A percentile compares a stretch with the other conserved stretches of the same genome.
Evolutionary conservation across 805 yeast genomes (phyloP).

Genomic region (Metschnikowia santaceciliae): DNA sequence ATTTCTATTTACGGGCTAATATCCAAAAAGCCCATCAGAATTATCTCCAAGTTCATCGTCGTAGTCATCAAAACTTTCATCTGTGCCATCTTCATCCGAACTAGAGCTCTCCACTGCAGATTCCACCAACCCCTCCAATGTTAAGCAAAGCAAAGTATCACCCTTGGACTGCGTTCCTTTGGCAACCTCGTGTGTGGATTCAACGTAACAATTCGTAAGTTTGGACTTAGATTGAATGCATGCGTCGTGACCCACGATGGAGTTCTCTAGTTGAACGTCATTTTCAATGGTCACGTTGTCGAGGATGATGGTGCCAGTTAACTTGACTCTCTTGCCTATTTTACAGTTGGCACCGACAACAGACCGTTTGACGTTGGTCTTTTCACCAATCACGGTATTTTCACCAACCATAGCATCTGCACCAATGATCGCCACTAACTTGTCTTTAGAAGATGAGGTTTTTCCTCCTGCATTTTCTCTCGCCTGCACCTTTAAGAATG

Average conservation of each 20-base stretch:
- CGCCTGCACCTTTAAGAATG: slow-evolving; percentile 64
- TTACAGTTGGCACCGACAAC: slow-evolving; percentile 71
- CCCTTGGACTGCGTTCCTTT: slow-evolving; percentile 54
- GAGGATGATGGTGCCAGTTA: slow-evolving; percentile 79
- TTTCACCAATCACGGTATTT: slow-evolving; percentile 67
- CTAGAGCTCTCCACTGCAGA: slow-evolving; percentile 28
- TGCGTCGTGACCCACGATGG: slow-evolving; percentile 73
- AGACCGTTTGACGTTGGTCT: slow-evolving; percentile 80
- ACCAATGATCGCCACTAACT: slow-evolving; percentile 72
- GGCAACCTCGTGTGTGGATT: slow-evolving; percentile 68
- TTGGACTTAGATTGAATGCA: slow-evolving; percentile 60
- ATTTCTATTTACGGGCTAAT: slow-evolving; percentile 18
- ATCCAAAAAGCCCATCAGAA: slow-evolving; percentile 48
- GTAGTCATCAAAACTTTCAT: slow-evolving; percentile 30
- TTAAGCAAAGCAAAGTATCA: slow-evolving; percentile 48
- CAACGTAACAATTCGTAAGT: slow-evolving; percentile 80
- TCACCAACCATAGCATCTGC: slow-evolving; percentile 79
- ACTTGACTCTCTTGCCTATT: slow-evolving; percentile 82
- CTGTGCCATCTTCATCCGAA: slow-evolving; percentile 42
- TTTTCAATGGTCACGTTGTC: slow-evolving; percentile 73
- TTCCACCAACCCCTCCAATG: slow-evolving; percentile 39
- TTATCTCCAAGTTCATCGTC: slow-evolving; percentile 60
- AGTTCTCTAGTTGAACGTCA: slow-evolving; percentile 78
- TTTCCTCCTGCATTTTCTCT: slow-evolving; percentile 27
- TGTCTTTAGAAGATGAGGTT: slow-evolving; percentile 39